Conservation (phyloP, 2,329 filamentous ascomycete genomes). For the Metarhizium brunneum region DNA sequence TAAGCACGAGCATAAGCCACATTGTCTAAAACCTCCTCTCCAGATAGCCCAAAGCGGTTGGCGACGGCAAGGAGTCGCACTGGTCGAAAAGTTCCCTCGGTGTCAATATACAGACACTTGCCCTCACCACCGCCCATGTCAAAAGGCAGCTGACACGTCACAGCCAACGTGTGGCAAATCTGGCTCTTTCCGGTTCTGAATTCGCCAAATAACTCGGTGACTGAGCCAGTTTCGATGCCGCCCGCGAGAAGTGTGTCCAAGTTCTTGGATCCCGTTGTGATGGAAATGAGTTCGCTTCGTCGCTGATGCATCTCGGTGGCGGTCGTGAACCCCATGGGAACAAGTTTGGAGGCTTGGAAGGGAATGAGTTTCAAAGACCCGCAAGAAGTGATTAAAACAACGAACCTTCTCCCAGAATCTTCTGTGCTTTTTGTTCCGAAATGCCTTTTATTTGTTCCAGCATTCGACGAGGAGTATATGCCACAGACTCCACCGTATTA, state of each 20-base stretch:
- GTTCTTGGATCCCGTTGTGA: slow-evolving; percentile 96
- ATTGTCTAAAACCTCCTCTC: slow-evolving; percentile 96
- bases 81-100: slow-evolving; percentile 92
- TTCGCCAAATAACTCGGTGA: slow-evolving; percentile 96
- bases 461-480: slow-evolving; percentile 75
- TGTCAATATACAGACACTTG: slow-evolving; percentile 97
- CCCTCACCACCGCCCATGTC: slow-evolving; percentile 98
- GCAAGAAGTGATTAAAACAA: too few relatives aligned
- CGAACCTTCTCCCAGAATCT: slow-evolving; percentile 80
- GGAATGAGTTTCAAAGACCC: slow-evolving; percentile 6
- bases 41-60: slow-evolving; percentile 86
- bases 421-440: slow-evolving; percentile 90
- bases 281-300: slow-evolving; percentile 92
- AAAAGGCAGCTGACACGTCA: slow-evolving; percentile 94
- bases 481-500: slow-evolving; percentile 91
- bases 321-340: slow-evolving; percentile 98
- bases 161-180: slow-evolving; percentile 95
- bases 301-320: slow-evolving; percentile 98
- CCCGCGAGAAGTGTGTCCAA: slow-evolving; percentile 90
- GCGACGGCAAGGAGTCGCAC: slow-evolving; percentile 86
- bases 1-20: slow-evolving; percentile 97
- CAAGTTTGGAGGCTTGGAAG: slow-evolving; percentile 75
- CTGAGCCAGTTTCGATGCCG: slow-evolving; percentile 92
- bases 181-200: slow-evolving; percentile 98
- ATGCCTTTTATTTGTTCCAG: slow-evolving; percentile 97